These are phyloP conservation scores for Tripterygium wilfordii DNA, from an alignment of 177 flowering plant genomes.

Conservation along the genomic window DNA sequence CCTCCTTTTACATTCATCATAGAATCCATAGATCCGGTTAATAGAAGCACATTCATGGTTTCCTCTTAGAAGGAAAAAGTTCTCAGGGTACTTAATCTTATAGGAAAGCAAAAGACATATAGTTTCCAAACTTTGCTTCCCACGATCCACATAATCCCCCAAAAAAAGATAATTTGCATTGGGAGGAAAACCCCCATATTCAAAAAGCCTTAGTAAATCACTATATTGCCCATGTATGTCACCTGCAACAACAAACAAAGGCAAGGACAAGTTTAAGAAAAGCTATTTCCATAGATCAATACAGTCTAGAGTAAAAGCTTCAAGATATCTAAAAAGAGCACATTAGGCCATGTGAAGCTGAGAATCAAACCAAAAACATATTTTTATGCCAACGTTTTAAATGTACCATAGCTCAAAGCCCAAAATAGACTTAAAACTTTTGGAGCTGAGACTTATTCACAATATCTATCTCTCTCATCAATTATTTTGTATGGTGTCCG, in stretches of 20 bases:
- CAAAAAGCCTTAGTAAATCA: constrained; percentile 75
- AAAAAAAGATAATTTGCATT: constrained; percentile 65
- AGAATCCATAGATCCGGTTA: constrained; percentile 76
- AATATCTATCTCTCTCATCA: too few relatives aligned
- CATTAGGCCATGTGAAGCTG: neutral
- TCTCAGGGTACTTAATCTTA: constrained; percentile 71
- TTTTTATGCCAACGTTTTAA: too few relatives aligned
- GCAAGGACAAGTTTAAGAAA: neutral
- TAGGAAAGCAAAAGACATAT: too few relatives aligned
- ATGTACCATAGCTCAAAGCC: too few relatives aligned
- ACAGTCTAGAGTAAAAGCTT: neutral
- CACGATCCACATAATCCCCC: constrained; percentile 83
- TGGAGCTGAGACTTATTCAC: too few relatives aligned
- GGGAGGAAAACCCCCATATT: constrained; percentile 78
- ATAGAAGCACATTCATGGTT: too few relatives aligned
- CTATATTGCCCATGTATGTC: constrained; percentile 92
- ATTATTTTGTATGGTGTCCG: too few relatives aligned
- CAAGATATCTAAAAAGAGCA: neutral
- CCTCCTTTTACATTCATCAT: constrained; percentile 74
- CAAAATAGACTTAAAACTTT: too few relatives aligned
- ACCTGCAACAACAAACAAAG: constrained; percentile 34
- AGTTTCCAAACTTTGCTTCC: constrained; percentile 81
- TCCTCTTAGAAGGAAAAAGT: constrained; percentile 70
- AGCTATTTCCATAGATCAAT: neutral
- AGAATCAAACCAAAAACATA: too few relatives aligned